Conservation (phyloP, 1,284 basidiomycete species). For the Erythrobasidium hasegawianum region DNA sequence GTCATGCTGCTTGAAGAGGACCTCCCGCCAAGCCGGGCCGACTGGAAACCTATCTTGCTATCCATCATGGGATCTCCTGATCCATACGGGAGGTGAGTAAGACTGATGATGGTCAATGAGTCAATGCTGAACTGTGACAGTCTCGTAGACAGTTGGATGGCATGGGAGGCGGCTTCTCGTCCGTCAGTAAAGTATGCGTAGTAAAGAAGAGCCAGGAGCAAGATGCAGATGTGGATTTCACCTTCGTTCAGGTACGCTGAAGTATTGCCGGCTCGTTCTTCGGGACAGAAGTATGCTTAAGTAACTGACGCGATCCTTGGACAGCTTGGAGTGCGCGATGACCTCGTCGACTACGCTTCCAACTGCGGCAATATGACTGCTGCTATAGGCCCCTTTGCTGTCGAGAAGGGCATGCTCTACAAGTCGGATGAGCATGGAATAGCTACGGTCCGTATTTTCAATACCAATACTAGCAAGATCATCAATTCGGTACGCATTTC, state of each 20-base stretch:
- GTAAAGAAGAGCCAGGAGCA: conserved; percentile 54
- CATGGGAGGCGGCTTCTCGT: conserved; percentile 68
- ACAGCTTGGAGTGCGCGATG: conserved; percentile 45
- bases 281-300: background rate
- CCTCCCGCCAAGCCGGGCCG: conserved; percentile 55
- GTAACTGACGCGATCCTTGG: background rate
- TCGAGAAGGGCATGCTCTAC: conserved; percentile 36
- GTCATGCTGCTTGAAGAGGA: conserved; percentile 60
- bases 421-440: conserved; percentile 7
- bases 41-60: conserved; percentile 63
- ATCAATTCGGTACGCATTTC: conserved; percentile 62
- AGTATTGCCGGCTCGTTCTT: background rate
- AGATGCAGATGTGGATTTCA: conserved; percentile 61
- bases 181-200: conserved; percentile 71
- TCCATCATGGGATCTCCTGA: conserved; percentile 80
- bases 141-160: conserved; percentile 67
- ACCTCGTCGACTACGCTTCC: conserved; percentile 44
- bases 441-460: background rate
- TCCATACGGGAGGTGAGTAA: conserved; percentile 51
- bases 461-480: conserved; percentile 59
- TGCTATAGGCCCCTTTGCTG: conserved; percentile 45
- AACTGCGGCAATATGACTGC: conserved; percentile 47
- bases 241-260: conserved; percentile 56
- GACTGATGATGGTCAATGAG: too few species aligned
- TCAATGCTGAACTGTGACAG: background rate